phyloP scores from a whole-genome alignment of 177 flowering plant species.

The Telopea speciosissima region DNA sequence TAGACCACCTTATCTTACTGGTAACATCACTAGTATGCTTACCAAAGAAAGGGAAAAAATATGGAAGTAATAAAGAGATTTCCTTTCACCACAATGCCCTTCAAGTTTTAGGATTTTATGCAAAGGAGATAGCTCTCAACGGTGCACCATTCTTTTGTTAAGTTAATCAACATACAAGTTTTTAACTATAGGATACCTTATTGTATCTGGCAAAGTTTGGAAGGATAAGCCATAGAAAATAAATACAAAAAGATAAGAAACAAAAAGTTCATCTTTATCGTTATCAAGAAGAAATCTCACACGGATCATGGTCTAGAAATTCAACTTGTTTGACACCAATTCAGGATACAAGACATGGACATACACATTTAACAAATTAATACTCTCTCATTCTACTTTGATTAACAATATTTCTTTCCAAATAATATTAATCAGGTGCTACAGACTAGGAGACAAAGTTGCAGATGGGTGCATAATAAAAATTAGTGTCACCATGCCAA shows the following conservation, averaged over 20 bases:
- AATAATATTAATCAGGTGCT: too few relatives aligned
- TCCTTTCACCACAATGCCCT: neutral
- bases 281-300: neutral
- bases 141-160: too few relatives aligned
- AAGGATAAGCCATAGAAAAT: too few relatives aligned
- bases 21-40: neutral
- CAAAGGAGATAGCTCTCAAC: neutral
- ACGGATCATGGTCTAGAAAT: neutral
- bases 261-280: too few relatives aligned
- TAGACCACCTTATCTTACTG: neutral
- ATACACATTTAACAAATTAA: neutral
- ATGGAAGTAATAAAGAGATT: neutral
- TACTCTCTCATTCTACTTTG: neutral
- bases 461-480: too few relatives aligned
- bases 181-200: too few relatives aligned
- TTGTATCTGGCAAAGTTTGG: too few relatives aligned
- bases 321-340: neutral
- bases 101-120: neutral
- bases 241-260: too few relatives aligned
- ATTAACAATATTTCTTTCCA: neutral
- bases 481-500: too few relatives aligned
- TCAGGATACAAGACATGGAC: neutral
- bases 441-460: too few relatives aligned
- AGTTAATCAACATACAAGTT: too few relatives aligned
- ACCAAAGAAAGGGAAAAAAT: neutral